Evolutionary conservation across 495 filamentous ascomycete genomes (phyloP).

Genomic region (Penicillium crystallinum): DNA sequence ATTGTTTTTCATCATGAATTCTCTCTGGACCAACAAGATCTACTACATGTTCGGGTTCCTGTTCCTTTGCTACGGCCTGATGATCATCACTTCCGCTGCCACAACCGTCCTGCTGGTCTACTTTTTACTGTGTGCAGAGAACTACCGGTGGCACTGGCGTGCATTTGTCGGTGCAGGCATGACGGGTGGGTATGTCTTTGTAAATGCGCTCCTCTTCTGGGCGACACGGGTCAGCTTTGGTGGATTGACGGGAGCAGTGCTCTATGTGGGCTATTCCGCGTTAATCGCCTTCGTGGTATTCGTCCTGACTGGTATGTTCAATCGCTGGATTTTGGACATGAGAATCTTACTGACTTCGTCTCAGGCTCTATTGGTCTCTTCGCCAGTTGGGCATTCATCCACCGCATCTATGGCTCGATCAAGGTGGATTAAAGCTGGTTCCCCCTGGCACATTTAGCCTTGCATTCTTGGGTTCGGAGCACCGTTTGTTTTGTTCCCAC

Average conservation of each 20-base stretch:
- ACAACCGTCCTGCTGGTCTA: slow-evolving; percentile 91
- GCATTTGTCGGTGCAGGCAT: slow-evolving; percentile 84
- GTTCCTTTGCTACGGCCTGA: slow-evolving; percentile 94
- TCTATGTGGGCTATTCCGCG: slow-evolving; percentile 90
- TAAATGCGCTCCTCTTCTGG: slow-evolving; percentile 85
- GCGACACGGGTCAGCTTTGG: slow-evolving; percentile 76
- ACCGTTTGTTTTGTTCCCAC: not conserved
- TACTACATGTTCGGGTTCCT: slow-evolving; percentile 99
- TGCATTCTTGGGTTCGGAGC: not conserved
- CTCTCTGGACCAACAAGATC: slow-evolving; percentile 94
- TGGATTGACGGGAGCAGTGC: slow-evolving; percentile 75
- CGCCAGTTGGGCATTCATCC: slow-evolving; percentile 85
- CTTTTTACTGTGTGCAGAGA: slow-evolving; percentile 89
- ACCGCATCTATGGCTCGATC: slow-evolving; percentile 90
- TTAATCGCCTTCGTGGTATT: slow-evolving; percentile 89
- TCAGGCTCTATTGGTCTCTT: slow-evolving; percentile 93
- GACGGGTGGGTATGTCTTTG: slow-evolving; percentile 83
- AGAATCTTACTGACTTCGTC: slow-evolving; percentile 10
- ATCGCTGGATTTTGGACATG: slow-evolving; percentile 6
- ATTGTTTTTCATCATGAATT: slow-evolving; percentile 97
- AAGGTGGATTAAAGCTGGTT: slow-evolving; percentile 72
- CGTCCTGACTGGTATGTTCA: slow-evolving; percentile 71
- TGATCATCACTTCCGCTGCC: slow-evolving; percentile 92
- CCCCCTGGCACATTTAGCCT: not conserved
- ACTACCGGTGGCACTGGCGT: slow-evolving; percentile 99